Percentiles rank a stretch among this genome's conserved stretches.
phyloP scores from a whole-genome alignment of 2,329 filamentous ascomycete genomes.

The Laburnicola sp. region DNA sequence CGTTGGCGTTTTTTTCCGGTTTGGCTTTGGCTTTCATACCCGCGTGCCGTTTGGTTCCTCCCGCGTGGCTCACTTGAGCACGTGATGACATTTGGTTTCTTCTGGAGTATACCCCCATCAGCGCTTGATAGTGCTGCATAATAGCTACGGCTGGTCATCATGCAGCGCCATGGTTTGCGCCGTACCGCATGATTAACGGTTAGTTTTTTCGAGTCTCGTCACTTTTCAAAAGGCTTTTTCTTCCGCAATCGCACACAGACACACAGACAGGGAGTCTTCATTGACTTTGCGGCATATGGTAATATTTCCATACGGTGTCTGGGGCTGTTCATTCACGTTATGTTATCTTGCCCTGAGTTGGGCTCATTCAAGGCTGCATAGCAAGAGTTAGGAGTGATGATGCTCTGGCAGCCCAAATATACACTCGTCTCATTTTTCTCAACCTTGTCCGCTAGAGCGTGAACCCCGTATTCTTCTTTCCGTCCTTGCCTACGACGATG shows the following conservation, averaged over 20 bases:
- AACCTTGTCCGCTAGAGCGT: no score
- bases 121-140: constrained; percentile 10
- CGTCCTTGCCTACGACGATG: no score
- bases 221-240: constrained; percentile 6
- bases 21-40: neutral
- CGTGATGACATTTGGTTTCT: constrained; percentile 15
- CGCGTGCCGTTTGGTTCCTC: constrained; percentile 8
- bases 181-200: constrained; percentile 6
- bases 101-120: constrained; percentile 13
- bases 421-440: neutral
- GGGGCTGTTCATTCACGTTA: neutral
- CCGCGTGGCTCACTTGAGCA: constrained; percentile 15
- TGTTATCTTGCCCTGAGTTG: neutral
- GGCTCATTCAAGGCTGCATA: neutral
- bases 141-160: constrained; percentile 6
- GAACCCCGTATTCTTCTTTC: no score
- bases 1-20: constrained; percentile 12
- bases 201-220: constrained; percentile 6
- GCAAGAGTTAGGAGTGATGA: constrained; percentile 2
- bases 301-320: neutral
- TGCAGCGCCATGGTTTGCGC: constrained; percentile 2
- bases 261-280: constrained; percentile 9
- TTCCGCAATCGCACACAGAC: neutral
- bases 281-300: neutral
- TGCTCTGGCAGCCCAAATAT: constrained; percentile 13